Evolutionary conservation across 495 filamentous ascomycete species (phyloP).

Genomic region (Jackrogersella minutella): DNA sequence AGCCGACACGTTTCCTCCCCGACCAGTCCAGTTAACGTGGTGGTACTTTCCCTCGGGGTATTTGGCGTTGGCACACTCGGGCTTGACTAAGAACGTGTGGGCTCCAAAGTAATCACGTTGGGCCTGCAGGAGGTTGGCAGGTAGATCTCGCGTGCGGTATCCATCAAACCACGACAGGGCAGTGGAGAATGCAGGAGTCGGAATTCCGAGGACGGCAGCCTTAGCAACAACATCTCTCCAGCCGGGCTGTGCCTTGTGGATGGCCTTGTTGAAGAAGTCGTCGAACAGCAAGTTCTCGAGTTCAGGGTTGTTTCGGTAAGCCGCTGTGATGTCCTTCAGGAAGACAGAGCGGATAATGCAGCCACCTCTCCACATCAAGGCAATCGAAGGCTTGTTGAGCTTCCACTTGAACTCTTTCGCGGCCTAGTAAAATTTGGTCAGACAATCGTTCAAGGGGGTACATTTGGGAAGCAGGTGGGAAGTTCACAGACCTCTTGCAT

Average conservation of each 20-base stretch:
- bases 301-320: slow-evolving; percentile 93
- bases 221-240: slow-evolving; percentile 96
- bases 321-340: slow-evolving; percentile 98
- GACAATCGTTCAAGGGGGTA: not conserved
- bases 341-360: slow-evolving; percentile 99
- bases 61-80: slow-evolving; percentile 81
- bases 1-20: slow-evolving; percentile 94
- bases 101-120: slow-evolving; percentile 99
- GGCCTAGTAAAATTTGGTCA: slow-evolving; percentile 61
- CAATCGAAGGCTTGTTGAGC: slow-evolving; percentile 99
- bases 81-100: slow-evolving; percentile 98
- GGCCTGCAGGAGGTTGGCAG: slow-evolving; percentile 96
- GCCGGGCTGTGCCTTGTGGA: slow-evolving; percentile 92
- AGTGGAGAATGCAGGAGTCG: slow-evolving; percentile 93
- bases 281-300: slow-evolving; percentile 98
- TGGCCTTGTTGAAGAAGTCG: slow-evolving; percentile 99
- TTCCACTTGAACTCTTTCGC: slow-evolving; percentile 97
- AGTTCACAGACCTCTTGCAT: slow-evolving; percentile 88
- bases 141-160: slow-evolving; percentile 92
- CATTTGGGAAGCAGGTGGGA: not conserved
- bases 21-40: slow-evolving; percentile 99
- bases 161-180: slow-evolving; percentile 98
- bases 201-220: slow-evolving; percentile 91
- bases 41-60: slow-evolving; percentile 89
- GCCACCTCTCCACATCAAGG: slow-evolving; percentile 99